Evolutionary conservation across 345 rosid species (phyloP).

Genomic region (Brassica napus): Da-Ae NC_063450.1:45332001-45332500

Average conservation of each 20-base stretch:
- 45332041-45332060: constrained; percentile 84
- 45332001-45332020: constrained; percentile 87
- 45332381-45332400: constrained; percentile 64
- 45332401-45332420: constrained; percentile 44
- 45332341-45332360: constrained; percentile 75
- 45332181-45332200: background rate
- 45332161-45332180: constrained; percentile 72
- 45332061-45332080: constrained; percentile 98
- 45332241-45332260: constrained; percentile 28
- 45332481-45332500: background rate
- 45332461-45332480: background rate
- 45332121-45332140: constrained; percentile 95
- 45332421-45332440: background rate
- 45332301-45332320: constrained; percentile 90
- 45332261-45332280: constrained; percentile 87
- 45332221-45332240: background rate
- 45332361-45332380: constrained; percentile 48
- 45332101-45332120: constrained; percentile 78
- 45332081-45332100: constrained; percentile 85
- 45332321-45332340: constrained; percentile 96
- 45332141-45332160: constrained; percentile 95
- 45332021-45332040: constrained; percentile 94
- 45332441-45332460: background rate
- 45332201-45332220: background rate
- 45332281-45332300: constrained; percentile 86